These are phyloP conservation scores for Aspergillus nanangensis DNA, from an alignment of 495 filamentous ascomycete genomes.

Conservation along the genomic window DNA sequence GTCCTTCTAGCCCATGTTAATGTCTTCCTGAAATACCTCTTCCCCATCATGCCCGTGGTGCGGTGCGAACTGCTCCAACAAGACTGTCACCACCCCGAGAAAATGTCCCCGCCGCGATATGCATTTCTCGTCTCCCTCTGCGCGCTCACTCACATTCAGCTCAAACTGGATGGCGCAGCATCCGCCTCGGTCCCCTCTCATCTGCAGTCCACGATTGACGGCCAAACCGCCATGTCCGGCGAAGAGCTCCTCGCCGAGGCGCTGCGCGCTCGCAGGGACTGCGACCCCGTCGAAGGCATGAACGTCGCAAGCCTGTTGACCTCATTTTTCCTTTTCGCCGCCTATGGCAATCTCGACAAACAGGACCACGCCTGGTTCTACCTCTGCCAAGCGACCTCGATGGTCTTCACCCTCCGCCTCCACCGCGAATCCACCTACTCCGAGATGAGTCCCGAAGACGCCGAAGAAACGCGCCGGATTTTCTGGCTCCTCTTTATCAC, in stretches of 20 bases:
- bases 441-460: slow-evolving; percentile 39
- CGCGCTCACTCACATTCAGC: slow-evolving; percentile 82
- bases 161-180: slow-evolving; percentile 52
- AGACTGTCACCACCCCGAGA: slow-evolving; percentile 56
- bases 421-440: slow-evolving; percentile 53
- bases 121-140: slow-evolving; percentile 75
- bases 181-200: slow-evolving; percentile 49
- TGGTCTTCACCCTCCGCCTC: slow-evolving; percentile 55
- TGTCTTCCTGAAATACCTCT: slow-evolving; percentile 57
- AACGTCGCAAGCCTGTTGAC: slow-evolving; percentile 66
- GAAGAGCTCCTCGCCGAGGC: slow-evolving; percentile 67
- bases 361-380: slow-evolving; percentile 58
- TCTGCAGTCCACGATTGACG: slow-evolving; percentile 46
- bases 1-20: slow-evolving; percentile 41
- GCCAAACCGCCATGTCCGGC: slow-evolving; percentile 37
- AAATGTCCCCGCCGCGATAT: slow-evolving; percentile 63
- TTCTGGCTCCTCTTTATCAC: slow-evolving; percentile 65
- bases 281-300: slow-evolving; percentile 61
- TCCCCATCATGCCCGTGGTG: slow-evolving; percentile 78
- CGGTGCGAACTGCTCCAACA: slow-evolving; percentile 62
- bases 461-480: slow-evolving; percentile 48
- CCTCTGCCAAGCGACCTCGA: slow-evolving; percentile 56
- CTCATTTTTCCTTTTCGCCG: slow-evolving; percentile 76
- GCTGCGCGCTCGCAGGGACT: slow-evolving; percentile 67
- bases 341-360: slow-evolving; percentile 61